Base-by-base conservation (phyloP, 495 filamentous ascomycete genomes). In the Trichocladium antarcticum region DNA sequence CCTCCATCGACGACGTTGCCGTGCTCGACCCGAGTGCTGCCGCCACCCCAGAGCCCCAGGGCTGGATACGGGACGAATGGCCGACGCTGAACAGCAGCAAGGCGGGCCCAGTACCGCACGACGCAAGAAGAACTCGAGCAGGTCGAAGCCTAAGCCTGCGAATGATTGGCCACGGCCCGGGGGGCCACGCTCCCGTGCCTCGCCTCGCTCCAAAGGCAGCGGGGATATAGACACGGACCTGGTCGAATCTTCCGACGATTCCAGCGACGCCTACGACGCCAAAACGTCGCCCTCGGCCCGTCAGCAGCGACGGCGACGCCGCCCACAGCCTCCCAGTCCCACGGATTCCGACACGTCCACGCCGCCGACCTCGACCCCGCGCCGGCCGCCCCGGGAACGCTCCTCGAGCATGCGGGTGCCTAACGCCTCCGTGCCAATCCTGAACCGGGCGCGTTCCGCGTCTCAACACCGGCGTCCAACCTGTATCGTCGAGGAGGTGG, bases 41-140 rank as follows among this genome's bases (percentile, higher is more conserved):
- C 29, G 39, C 47, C 6, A 22, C 47, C 41, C 35, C 45, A 22
- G 22, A 37, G 39, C 48, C 10, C 11, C 61, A 59, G 62, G 65
- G 62, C 65, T 68, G 64, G 63, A 57, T 42, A 24, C 42, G 57
- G 56, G 60, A 68, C 68, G 63, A 70, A 72, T 72, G 64, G 68
- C 65, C 60, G 60, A 59, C 42, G 63, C 47, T 31, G 54, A 62
- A 49, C 50, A 42, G 45, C 52, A 53, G 45, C 51, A 56, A 42
- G 59, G 55, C 57, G 62, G 62, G 62, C 54, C 47, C 42, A 45
- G 44, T 40, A 66, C 56, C 47, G 45, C 63, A 40, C 60, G 63
- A 58, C 60, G 62, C 42, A 62, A 54, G 58, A 60, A 62, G 59
- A 60, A 61, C 46, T 49, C 57, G 53, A 48, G 54, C 59, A 68